Percentiles rank a stretch among this genome's conserved stretches.
phyloP scores from a whole-genome alignment of 768 basidiomycete species.

The Serendipita sp. region DNA sequence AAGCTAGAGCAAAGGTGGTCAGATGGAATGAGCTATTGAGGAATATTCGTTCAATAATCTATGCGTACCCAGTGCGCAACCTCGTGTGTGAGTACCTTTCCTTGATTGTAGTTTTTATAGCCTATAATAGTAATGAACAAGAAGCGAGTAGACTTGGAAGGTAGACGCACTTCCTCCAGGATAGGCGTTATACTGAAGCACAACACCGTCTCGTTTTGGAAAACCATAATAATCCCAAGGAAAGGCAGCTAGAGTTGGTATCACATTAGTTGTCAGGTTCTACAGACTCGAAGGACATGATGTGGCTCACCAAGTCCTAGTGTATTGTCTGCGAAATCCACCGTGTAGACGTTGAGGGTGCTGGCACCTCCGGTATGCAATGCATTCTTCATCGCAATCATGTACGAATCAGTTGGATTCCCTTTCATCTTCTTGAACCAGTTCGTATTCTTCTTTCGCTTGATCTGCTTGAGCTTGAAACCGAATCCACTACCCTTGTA shows the following conservation, averaged over 20 bases:
- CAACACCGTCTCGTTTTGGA: neutral
- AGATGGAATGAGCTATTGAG: no score
- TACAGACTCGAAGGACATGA: neutral
- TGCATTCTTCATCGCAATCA: neutral
- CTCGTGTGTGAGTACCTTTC: slow-evolving; percentile 35
- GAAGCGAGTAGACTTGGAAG: neutral
- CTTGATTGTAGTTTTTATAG: slow-evolving; percentile 24
- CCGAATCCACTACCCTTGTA: neutral
- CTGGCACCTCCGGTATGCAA: neutral
- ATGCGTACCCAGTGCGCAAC: slow-evolving; percentile 34
- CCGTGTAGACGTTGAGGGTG: neutral
- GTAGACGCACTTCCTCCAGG: neutral
- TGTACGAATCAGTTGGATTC: neutral
- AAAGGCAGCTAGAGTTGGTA: neutral
- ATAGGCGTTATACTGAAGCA: neutral
- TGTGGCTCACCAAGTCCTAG: neutral
- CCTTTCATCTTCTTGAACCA: neutral
- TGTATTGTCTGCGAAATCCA: neutral
- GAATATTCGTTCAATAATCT: slow-evolving; percentile 1
- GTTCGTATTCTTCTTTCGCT: neutral
- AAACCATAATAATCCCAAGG: neutral
- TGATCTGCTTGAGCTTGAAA: neutral
- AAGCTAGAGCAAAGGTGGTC: neutral
- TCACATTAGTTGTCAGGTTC: neutral
- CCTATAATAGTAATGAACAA: no score